A percentile compares a stretch with the other conserved stretches of the same genome.
Evolutionary conservation across 352 stramenopile genomes (phyloP).

Genomic region (Lagenidium giganteum): DNA sequence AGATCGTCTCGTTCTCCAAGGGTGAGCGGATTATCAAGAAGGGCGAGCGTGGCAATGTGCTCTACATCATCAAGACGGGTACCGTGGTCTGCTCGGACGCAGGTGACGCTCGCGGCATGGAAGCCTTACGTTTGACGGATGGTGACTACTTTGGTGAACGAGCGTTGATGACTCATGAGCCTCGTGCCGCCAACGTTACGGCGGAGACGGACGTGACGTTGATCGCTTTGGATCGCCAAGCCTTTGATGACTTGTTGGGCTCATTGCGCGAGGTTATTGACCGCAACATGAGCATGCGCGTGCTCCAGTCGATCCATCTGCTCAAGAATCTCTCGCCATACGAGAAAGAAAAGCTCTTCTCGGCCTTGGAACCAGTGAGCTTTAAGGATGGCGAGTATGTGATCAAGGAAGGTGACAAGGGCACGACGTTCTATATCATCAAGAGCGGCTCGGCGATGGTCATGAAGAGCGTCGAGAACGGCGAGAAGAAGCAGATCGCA

Average conservation of each 20-base stretch:
- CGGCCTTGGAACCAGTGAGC: constrained; percentile 34
- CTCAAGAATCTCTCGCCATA: constrained; percentile 56
- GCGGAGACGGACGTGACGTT: constrained; percentile 60
- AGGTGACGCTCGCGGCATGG: constrained; percentile 31
- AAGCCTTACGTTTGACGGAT: constrained; percentile 35
- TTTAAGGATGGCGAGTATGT: constrained; percentile 57
- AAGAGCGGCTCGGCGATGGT: constrained; percentile 61
- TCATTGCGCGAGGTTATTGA: constrained; percentile 89
- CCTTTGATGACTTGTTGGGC: constrained; percentile 91
- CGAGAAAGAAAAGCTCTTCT: constrained; percentile 64
- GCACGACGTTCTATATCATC: constrained; percentile 79
- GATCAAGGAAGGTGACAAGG: constrained; percentile 62
- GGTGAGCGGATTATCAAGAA: constrained; percentile 83
- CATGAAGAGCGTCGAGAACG: constrained; percentile 30
- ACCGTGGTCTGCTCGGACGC: constrained; percentile 54
- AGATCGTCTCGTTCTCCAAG: constrained; percentile 60
- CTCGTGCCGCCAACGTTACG: constrained; percentile 85
- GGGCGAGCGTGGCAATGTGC: constrained; percentile 66
- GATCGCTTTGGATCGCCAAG: constrained; percentile 89
- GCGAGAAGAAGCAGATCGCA: constrained; percentile 40
- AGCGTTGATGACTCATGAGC: constrained; percentile 87
- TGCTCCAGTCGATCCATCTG: constrained; percentile 69
- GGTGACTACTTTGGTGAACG: constrained; percentile 93
- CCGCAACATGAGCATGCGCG: constrained; percentile 79
- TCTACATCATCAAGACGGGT: constrained; percentile 86